Evolutionary conservation across 2,329 filamentous ascomycete genomes (phyloP), one percentile per base, ranked within the genome.

Genomic region (Pestalotiopsis sp.): DNA sequence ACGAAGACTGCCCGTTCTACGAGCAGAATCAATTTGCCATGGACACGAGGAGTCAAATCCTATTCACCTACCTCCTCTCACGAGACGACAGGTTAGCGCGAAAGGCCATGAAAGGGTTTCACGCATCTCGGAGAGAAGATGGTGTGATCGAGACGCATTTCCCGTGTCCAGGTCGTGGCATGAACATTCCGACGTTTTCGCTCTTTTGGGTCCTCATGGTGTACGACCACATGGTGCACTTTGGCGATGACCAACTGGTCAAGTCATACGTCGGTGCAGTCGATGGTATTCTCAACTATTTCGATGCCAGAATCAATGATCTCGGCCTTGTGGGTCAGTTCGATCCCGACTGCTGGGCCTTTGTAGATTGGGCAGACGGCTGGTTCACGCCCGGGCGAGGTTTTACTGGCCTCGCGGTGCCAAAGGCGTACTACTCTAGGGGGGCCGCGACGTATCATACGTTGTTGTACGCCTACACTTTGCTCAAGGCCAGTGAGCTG

Each of bases 1-100:
- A 79, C 62, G 75, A 75, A 4, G 78, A 80, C 63, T 80, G 78
- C 45, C 77, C 78, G 0, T 79, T 80, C 63, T 80, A 80, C 69
- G 78, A 80, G 56, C 78, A 80, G 65, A 74, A 79, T 4, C 78
- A 80, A 75, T 79, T 68, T 62, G 73, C 66, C 11, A 74, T 74
- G 64, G 74, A 77, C 68, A 70, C 72, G 1, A 70, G 75, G 12
- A 69, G 71, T 4, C 71, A 73, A 59, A 72, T 74, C 58, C 69
- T 80, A 2, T 79, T 80, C 68, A 76, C 77, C 45, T 80, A 80
- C 65, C 70, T 76, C 4, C 67, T 79, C 25, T 79, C 78, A 0
- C 73, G 76, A 0, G 78, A 80, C 63, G 77, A 80, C 59, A 66
- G 77, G 11, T 68, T 79, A 5, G 76, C 77, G 68, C 71, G 76